These are phyloP conservation scores for Magnolia kwangsiensis DNA, from an alignment of 164 flowering plant species.

Conservation along the genomic window DNA sequence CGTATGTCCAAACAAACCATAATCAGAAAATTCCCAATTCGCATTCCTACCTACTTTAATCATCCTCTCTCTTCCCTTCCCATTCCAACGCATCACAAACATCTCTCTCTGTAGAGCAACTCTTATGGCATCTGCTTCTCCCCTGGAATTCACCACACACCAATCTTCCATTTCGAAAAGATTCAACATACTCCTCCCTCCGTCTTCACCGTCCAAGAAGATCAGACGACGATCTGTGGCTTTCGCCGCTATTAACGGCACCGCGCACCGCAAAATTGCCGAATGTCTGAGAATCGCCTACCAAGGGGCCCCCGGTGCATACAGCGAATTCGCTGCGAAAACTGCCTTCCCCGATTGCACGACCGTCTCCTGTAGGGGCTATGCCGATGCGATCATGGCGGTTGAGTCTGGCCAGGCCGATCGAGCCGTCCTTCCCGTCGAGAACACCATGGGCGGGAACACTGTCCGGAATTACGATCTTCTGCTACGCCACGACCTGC, in stretches of 20 bases:
- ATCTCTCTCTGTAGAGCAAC: background rate
- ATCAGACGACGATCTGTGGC: background rate
- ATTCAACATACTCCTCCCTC: background rate
- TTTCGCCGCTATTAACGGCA: background rate
- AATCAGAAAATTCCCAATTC: background rate
- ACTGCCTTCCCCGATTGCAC: slow-evolving; percentile 21
- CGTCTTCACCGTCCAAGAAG: background rate
- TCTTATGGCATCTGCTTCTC: background rate
- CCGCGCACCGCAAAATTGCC: background rate
- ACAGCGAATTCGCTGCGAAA: slow-evolving; percentile 29
- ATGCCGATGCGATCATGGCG: slow-evolving; percentile 16
- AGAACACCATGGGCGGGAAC: slow-evolving; percentile 29
- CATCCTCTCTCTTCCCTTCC: background rate
- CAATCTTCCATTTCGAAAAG: background rate
- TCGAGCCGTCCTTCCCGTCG: slow-evolving; percentile 25
- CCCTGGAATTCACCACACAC: background rate
- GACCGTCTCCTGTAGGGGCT: slow-evolving; percentile 21
- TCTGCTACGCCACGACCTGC: slow-evolving; percentile 16
- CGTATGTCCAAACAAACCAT: background rate
- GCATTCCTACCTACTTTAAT: background rate
- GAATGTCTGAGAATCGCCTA: slow-evolving; percentile 17
- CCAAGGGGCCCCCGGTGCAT: slow-evolving; percentile 33
- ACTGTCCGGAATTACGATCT: slow-evolving; percentile 24
- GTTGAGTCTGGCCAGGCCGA: slow-evolving; percentile 22
- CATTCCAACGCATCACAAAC: background rate